Base-by-base conservation (phyloP, 2,329 filamentous ascomycete species). In the Celoporthe dispersa region DNA sequence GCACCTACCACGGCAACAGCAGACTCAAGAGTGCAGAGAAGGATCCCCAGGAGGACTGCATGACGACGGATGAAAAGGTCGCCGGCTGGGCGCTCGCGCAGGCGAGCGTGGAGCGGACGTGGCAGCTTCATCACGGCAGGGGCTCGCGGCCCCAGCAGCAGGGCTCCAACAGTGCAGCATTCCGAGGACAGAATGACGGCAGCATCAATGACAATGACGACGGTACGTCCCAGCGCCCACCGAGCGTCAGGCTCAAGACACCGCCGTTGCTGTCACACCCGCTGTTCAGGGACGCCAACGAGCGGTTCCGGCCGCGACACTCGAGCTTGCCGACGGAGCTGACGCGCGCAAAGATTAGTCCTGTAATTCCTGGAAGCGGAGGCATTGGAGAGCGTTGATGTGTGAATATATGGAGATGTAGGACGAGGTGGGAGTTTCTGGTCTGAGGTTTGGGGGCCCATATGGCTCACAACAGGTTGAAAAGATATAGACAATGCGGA, bases 211-310 rank as follows among this genome's bases (percentile, higher is more conserved):
- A 39, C 8, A 31, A 63, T 22, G 70, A 68, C 14, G 66, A 28
- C 2, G 69, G 25, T 5, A 31, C 28, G 8, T 48, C 35, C 3
- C 65, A 62, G 19, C 57, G 57, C 3, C 64, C 68, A 35, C 68
- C 66, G 14, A 68, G 61, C 2, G 64, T 68, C 2, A 65, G 70
- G 31, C 48, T 68, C 2, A 68, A 72, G 35, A 72, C 70, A 9
- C 70, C 70, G 3, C 70, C 70, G 8, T 25, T 72, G 37, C 64
- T 72, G 19, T 68, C 68, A 14, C 70, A 72, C 53, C 70, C 70
- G 25, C 48, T 72, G 25, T 72, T 72, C 37, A 33, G 63, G 25
- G 64, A 35, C 19, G 44, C 44, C 8, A 31, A 51, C 9, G 44
- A 62, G 31, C 48, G 44, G 7, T 22, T 28, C 28, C 66, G 55